Conservation (phyloP, 2,329 filamentous ascomycete genomes). For the Myrmaecium sp. region DNA sequence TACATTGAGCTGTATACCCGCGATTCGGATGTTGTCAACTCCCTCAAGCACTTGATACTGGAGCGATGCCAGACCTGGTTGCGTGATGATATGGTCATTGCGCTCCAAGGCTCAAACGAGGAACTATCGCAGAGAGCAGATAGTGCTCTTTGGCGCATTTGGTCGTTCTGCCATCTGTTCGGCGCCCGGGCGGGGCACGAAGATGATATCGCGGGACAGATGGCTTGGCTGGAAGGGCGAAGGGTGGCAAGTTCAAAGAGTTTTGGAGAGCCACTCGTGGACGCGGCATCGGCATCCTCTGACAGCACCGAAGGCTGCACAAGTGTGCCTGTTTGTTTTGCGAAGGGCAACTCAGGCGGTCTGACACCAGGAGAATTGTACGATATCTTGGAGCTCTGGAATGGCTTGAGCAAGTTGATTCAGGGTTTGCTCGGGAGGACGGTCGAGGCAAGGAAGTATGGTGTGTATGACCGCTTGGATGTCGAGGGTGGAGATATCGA, state of each 20-base stretch:
- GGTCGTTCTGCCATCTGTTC: conserved; percentile 49
- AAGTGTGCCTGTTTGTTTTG: too few species aligned
- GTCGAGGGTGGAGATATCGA: conserved; percentile 31
- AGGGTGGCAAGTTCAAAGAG: too few species aligned
- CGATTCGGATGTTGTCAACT: conserved; percentile 36
- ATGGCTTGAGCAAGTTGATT: conserved; percentile 39
- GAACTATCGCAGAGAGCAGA: conserved; percentile 35
- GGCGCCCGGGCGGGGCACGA: conserved; percentile 40
- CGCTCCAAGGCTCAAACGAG: conserved; percentile 31
- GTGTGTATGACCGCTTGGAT: conserved; percentile 36
- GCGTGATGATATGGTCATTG: conserved; percentile 37
- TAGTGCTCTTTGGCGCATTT: conserved; percentile 47
- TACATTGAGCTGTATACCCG: conserved; percentile 35
- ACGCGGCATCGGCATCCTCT: conserved; percentile 36
- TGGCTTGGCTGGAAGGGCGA: conserved; percentile 47
- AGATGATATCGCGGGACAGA: conserved; percentile 40
- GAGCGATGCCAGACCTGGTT: conserved; percentile 37
- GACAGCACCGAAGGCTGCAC: conserved; percentile 33
- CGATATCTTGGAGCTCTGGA: conserved; percentile 50
- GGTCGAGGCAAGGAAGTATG: conserved; percentile 35
- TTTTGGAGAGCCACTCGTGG: conserved; percentile 35
- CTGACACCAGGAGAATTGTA: conserved; percentile 40
- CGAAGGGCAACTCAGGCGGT: conserved; percentile 36
- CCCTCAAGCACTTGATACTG: conserved; percentile 39
- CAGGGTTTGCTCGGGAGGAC: conserved; percentile 38